Conservation (phyloP, 352 stramenopile species). For the Globisporangium solare region DNA sequence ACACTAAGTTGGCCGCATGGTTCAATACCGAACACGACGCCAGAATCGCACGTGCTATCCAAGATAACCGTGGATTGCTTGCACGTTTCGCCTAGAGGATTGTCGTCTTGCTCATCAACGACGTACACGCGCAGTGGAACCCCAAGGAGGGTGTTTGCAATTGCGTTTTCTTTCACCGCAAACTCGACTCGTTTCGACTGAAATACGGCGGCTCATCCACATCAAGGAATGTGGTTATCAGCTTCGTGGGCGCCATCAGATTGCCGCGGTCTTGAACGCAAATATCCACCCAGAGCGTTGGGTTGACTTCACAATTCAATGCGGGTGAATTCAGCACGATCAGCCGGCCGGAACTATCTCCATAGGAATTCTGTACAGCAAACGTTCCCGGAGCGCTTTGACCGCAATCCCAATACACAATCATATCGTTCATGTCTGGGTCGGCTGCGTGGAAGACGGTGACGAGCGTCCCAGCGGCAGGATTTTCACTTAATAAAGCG, state of each 20-base stretch:
- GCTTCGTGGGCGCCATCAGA: constrained; percentile 16
- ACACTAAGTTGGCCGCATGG: constrained; percentile 1
- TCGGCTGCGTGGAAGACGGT: constrained; percentile 26
- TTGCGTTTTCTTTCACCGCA: constrained; percentile 24
- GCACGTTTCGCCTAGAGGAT: constrained; percentile 3
- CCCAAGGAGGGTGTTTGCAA: constrained; percentile 11
- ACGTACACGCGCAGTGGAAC: background rate
- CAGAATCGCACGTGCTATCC: background rate
- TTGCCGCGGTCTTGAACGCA: constrained; percentile 40
- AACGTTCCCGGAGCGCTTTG: constrained; percentile 35
- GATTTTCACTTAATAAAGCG: constrained; percentile 1
- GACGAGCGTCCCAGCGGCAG: constrained; percentile 10
- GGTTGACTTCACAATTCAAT: constrained; percentile 36
- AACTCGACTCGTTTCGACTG: constrained; percentile 21
- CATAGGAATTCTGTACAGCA: constrained; percentile 17
- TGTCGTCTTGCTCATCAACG: constrained; percentile 14
- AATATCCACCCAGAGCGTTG: constrained; percentile 37
- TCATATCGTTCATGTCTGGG: constrained; percentile 27
- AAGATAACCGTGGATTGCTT: background rate
- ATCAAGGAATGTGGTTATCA: constrained; percentile 31
- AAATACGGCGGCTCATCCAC: constrained; percentile 53
- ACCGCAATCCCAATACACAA: constrained; percentile 40
- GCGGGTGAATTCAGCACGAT: constrained; percentile 29
- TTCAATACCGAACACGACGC: background rate
- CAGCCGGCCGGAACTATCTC: constrained; percentile 13